A percentile compares a stretch with the other conserved stretches of the same genome.
phyloP scores from a whole-genome alignment of 75 land plant genomes.

The Pinus tabuliformis region DNA sequence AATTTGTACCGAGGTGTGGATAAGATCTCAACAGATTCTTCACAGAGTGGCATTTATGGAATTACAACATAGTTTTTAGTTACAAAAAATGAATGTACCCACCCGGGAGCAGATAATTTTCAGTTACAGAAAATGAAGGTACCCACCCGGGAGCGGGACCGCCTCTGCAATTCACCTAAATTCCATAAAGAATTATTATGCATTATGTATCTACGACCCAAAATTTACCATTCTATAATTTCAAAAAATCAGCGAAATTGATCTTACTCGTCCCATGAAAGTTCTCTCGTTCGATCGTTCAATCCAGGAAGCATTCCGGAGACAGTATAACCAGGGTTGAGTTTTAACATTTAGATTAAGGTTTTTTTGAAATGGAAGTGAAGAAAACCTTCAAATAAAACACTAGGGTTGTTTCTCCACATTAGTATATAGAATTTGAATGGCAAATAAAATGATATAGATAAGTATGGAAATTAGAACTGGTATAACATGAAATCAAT shows the following conservation, averaged over 20 bases:
- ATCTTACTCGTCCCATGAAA: conserved; percentile 49
- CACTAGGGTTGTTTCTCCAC: too few relatives aligned
- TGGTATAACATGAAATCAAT: too few relatives aligned
- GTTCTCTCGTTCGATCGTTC: conserved; percentile 65
- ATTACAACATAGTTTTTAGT: conserved; percentile 67
- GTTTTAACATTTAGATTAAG: too few relatives aligned
- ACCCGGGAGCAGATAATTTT: conserved; percentile 74
- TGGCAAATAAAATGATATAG: too few relatives aligned
- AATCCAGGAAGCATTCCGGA: conserved; percentile 73
- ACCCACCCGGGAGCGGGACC: conserved; percentile 20
- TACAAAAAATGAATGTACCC: conserved; percentile 88
- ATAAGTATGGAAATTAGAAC: too few relatives aligned
- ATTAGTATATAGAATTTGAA: too few relatives aligned
- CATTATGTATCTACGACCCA: neutral
- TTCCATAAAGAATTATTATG: neutral
- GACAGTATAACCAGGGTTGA: conserved; percentile 61
- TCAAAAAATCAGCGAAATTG: neutral
- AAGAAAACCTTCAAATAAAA: too few relatives aligned
- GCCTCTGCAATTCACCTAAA: conserved; percentile 57
- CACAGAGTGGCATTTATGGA: conserved; percentile 82
- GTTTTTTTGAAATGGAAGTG: too few relatives aligned
- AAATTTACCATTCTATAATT: neutral
- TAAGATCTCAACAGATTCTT: conserved; percentile 63
- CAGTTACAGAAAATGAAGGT: too few relatives aligned
- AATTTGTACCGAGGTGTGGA: conserved; percentile 79